Percentiles rank a stretch among this genome's conserved stretches.
These are phyloP conservation scores for Bocquillonia castaneifolia DNA, from an alignment of 441 rosid genomes.

Conservation along the genomic window DNA sequence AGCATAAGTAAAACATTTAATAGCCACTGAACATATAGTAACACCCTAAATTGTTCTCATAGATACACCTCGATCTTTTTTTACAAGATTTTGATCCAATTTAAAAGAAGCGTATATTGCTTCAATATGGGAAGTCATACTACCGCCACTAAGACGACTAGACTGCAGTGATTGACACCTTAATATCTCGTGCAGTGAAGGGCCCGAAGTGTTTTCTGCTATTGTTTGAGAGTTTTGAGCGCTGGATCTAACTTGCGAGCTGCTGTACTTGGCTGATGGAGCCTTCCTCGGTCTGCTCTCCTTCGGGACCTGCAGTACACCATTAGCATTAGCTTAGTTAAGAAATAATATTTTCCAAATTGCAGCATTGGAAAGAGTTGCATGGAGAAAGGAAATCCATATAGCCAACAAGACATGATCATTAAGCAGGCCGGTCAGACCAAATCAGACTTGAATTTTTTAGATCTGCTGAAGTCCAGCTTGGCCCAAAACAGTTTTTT, in stretches of 20 bases:
- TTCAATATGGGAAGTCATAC: slow-evolving; percentile 41
- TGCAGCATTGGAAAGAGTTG: background rate
- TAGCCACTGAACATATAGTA: background rate
- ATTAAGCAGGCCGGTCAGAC: no score
- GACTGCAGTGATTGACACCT: slow-evolving; percentile 52
- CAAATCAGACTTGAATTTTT: no score
- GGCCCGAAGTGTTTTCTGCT: slow-evolving; percentile 37
- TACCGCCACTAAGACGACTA: slow-evolving; percentile 28
- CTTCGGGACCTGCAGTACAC: slow-evolving; percentile 40
- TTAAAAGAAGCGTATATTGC: slow-evolving; percentile 80
- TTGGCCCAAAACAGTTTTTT: no score
- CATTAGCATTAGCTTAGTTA: background rate
- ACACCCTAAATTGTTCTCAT: slow-evolving; percentile 22
- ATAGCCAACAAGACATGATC: no score
- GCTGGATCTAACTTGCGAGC: slow-evolving; percentile 46
- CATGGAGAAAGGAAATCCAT: background rate
- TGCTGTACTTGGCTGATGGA: slow-evolving; percentile 51
- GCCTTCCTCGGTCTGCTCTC: slow-evolving; percentile 47
- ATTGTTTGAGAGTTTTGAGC: slow-evolving; percentile 32
- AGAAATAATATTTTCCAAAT: no score
- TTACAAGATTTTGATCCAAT: slow-evolving; percentile 43
- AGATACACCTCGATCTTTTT: slow-evolving; percentile 29
- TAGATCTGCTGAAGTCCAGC: no score
- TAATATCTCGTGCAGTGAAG: slow-evolving; percentile 63
- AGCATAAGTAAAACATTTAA: background rate